Percentiles rank a stretch among this genome's conserved stretches.
Conservation (phyloP, 1,139 yeast genomes). For the Scheffersomyces quercinus region DNA sequence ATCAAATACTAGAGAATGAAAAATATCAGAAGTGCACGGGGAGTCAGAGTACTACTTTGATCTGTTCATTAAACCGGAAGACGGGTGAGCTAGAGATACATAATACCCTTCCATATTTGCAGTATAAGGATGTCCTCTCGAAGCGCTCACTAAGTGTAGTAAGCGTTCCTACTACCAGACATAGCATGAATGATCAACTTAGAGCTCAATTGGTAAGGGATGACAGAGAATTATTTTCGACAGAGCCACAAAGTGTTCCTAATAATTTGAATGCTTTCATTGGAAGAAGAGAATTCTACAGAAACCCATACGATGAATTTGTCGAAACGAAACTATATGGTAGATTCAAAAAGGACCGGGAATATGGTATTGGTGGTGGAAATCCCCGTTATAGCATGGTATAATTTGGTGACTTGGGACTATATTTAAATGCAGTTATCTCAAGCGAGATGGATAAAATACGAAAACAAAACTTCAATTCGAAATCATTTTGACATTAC, state of each 20-base stretch:
- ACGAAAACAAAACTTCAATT: too few relatives aligned
- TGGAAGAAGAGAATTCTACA: not conserved
- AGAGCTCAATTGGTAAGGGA: not conserved
- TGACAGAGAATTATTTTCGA: not conserved
- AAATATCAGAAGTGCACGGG: constrained; percentile 8
- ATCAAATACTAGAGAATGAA: not conserved
- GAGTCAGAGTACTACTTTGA: constrained; percentile 16
- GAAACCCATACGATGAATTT: constrained; percentile 5
- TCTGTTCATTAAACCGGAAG: constrained; percentile 36
- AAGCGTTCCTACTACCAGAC: not conserved
- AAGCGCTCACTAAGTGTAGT: not conserved
- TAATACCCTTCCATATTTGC: constrained; percentile 13
- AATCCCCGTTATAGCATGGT: constrained; percentile 8
- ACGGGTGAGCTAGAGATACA: constrained; percentile 27
- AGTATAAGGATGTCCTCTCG: not conserved
- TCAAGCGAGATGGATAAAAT: too few relatives aligned
- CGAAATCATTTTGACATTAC: too few relatives aligned
- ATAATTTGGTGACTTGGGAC: not conserved
- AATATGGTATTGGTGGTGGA: constrained; percentile 7
- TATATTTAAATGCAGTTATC: too few relatives aligned
- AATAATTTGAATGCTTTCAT: not conserved
- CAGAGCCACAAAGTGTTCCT: not conserved
- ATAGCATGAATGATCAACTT: not conserved
- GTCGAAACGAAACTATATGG: constrained; percentile 4
- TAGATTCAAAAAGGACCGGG: not conserved